These are phyloP conservation scores for Geotrichum klebahnii DNA, from an alignment of 1,139 yeast species.

Conservation along the genomic window DNA sequence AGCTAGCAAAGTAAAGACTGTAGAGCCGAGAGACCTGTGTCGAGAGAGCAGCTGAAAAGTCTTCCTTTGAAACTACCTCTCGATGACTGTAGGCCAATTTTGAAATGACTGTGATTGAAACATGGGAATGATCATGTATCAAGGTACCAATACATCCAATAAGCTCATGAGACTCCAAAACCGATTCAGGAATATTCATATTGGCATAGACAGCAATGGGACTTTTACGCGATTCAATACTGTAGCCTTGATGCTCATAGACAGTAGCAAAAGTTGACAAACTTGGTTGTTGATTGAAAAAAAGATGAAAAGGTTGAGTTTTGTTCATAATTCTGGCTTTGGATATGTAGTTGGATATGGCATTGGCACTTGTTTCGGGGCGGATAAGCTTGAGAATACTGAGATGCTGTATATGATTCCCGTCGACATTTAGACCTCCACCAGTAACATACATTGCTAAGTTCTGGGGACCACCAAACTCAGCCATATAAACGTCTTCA, in stretches of 20 bases:
- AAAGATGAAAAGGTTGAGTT: constrained; percentile 80
- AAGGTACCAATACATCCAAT: constrained; percentile 42
- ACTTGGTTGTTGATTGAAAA: constrained; percentile 46
- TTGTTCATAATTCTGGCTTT: constrained; percentile 78
- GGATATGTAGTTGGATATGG: constrained; percentile 61
- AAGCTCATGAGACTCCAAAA: constrained; percentile 42
- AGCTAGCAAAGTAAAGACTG: constrained; percentile 36
- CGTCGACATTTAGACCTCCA: constrained; percentile 15
- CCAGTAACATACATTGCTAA: constrained; percentile 25
- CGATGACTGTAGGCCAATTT: constrained; percentile 32
- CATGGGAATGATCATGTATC: constrained; percentile 19
- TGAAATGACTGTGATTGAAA: constrained; percentile 29
- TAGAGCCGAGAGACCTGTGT: constrained; percentile 36
- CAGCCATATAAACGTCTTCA: constrained; percentile 43
- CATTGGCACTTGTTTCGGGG: constrained; percentile 39
- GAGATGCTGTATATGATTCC: constrained; percentile 16
- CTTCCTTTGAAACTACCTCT: constrained; percentile 29
- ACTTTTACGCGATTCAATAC: constrained; percentile 48
- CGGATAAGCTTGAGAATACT: constrained; percentile 31
- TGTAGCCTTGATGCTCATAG: constrained; percentile 61
- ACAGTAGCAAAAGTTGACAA: constrained; percentile 69
- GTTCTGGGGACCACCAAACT: constrained; percentile 27
- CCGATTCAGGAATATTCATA: constrained; percentile 39
- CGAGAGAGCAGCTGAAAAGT: constrained; percentile 32
- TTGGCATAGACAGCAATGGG: constrained; percentile 66